Evolutionary conservation across 352 stramenopile species (phyloP), one percentile per base, ranked within the genome.

Genomic region (Pythium apleroticum): DNA sequence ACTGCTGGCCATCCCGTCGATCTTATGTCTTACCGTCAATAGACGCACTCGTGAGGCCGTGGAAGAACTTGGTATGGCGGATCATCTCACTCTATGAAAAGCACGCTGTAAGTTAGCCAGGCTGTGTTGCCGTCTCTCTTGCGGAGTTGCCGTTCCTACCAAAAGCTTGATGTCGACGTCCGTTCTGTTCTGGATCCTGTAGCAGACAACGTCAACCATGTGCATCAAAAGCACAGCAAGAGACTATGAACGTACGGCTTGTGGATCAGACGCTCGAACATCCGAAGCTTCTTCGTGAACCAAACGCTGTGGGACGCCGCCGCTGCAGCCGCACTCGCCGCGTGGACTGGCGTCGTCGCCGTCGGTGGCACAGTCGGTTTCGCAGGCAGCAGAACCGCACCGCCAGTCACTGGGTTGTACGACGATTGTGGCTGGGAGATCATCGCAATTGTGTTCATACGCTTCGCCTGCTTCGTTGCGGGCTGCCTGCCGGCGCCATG

Each of bases 121-220:
- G 9, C 4, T 10, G 30, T 33, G 30, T 9, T 9, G 9, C 30
- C 30, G 9, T 9, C 4, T 33, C 30, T n/a, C 30, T 33, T 33
- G 30, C 9, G 9, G 9, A 33, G 30, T 33, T 33, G 30, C 9
- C 30, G 9, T 39, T 24, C 60, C 28, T 57, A 86, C 75, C 58
- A 86, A 45, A 9, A 86, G 56, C 60, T 84, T 86, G 35, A 84
- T 57, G 57, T 84, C 77, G 19, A 82, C 39, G n/a, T 84, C 75
- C 4, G 68, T 75, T 27, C 77, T 68, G 28, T 74, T 71, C 35
- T 81, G 64, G 41, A 81, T 73, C 14, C 75, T 86, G 30, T 20
- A 46, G 9, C 4, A 48, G 0, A 59, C n/a, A 6, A 37, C 33
- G 39, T 33, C 27, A 46, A 20, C 1, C 52, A 10, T 8, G 8